Conservation (phyloP, 2,329 filamentous ascomycete genomes). For the Neonectria ditissima region DNA sequence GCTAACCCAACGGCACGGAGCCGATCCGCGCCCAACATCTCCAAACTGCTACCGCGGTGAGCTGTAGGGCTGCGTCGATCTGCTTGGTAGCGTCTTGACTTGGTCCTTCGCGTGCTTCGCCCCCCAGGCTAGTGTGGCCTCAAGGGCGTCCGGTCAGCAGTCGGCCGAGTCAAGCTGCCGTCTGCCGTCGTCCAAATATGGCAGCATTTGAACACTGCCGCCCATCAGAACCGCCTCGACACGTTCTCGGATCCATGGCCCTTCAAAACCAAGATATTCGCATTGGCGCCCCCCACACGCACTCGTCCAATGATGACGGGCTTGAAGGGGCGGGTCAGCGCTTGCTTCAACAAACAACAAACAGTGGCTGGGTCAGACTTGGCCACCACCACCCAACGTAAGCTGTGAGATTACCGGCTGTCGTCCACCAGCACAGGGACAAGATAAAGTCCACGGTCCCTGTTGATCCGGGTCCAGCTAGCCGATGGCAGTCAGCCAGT, state of each 20-base stretch:
- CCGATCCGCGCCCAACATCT: not conserved
- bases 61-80: not conserved
- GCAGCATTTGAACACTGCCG: not conserved
- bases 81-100: not conserved
- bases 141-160: not conserved
- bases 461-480: not conserved
- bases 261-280: not conserved
- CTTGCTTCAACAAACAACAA: not conserved
- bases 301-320: not conserved
- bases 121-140: not conserved
- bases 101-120: not conserved
- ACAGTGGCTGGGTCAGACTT: not conserved
- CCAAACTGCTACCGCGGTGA: not conserved
- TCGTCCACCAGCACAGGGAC: not conserved
- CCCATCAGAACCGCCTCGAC: not conserved
- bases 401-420: not conserved
- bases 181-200: not conserved
- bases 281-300: not conserved
- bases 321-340: not conserved
- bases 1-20: not conserved
- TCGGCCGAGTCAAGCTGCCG: not conserved
- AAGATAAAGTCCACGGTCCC: not conserved
- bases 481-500: not conserved
- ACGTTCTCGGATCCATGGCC: not conserved
- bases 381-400: not conserved